phyloP scores from a whole-genome alignment of 257 asterid genomes.

The Solanum verrucosum region DNA sequence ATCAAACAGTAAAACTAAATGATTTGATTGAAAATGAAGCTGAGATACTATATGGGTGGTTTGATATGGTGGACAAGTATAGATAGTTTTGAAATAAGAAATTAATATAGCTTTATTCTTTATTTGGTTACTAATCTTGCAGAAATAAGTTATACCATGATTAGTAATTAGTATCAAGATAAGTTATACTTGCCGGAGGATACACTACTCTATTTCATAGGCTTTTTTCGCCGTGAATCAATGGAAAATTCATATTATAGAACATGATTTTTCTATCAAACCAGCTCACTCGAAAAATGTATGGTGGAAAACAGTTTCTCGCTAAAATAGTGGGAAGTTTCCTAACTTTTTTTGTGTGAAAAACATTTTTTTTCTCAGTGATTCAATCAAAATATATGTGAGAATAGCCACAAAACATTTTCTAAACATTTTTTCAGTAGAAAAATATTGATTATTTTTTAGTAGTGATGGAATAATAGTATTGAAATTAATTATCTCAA shows the following conservation, averaged over 20 bases:
- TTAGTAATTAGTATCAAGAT: background rate
- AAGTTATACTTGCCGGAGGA: background rate
- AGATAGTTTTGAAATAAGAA: background rate
- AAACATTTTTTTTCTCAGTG: no score
- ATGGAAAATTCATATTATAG: no score
- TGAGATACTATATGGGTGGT: no score
- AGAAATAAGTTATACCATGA: fast-evolving
- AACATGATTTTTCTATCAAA: background rate
- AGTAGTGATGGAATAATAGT: background rate
- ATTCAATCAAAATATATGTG: background rate
- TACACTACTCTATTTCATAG: fast-evolving
- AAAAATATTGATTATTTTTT: no score
- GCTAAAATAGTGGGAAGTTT: background rate
- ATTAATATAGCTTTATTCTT: background rate
- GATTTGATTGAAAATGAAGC: background rate
- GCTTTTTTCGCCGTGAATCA: background rate
- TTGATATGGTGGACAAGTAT: background rate
- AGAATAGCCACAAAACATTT: background rate
- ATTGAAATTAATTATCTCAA: background rate
- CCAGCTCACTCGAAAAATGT: background rate
- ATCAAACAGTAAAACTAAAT: background rate
- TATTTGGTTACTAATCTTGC: background rate
- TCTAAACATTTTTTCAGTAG: no score
- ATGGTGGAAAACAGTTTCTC: no score
- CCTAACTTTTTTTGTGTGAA: background rate